phyloP scores from a whole-genome alignment of 768 basidiomycete species.

The Dioszegia aurantiaca region DNA sequence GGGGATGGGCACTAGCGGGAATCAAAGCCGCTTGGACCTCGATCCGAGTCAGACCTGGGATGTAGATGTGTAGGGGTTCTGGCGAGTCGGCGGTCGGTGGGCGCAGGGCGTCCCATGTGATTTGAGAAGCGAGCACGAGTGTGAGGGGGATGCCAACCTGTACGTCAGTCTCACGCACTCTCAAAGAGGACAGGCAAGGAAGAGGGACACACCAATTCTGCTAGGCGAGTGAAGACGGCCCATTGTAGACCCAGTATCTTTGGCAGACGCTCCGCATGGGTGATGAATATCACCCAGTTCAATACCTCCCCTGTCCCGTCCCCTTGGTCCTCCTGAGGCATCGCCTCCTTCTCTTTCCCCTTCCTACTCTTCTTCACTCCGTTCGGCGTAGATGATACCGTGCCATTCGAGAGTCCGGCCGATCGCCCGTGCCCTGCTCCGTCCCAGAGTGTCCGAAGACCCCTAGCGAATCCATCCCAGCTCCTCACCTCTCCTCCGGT shows the following conservation, averaged over 20 bases:
- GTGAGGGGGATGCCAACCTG: slow-evolving; percentile 30
- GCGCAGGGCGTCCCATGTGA: slow-evolving; percentile 47
- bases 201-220: slow-evolving; percentile 40
- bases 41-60: slow-evolving; percentile 29
- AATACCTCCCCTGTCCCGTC: slow-evolving; percentile 1
- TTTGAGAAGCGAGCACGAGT: slow-evolving; percentile 37
- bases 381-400: too few relatives aligned
- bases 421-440: too few relatives aligned
- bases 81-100: slow-evolving; percentile 36
- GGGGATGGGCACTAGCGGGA: slow-evolving; percentile 32
- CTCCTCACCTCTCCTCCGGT: slow-evolving; percentile 21
- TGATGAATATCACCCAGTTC: slow-evolving; percentile 25
- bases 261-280: slow-evolving; percentile 35
- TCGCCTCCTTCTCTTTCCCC: slow-evolving; percentile 20
- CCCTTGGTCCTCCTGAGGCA: slow-evolving; percentile 15
- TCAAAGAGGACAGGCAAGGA: neutral
- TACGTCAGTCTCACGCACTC: neutral
- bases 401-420: too few relatives aligned
- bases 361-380: slow-evolving; percentile 22
- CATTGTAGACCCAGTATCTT: slow-evolving; percentile 35
- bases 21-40: slow-evolving; percentile 30
- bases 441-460: slow-evolving; percentile 13
- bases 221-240: slow-evolving; percentile 39
- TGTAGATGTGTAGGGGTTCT: slow-evolving; percentile 46
- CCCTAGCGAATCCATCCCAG: slow-evolving; percentile 32